These are phyloP conservation scores for Heimioporus retisporus DNA, from an alignment of 1,284 basidiomycete genomes.

Conservation along the genomic window DNA sequence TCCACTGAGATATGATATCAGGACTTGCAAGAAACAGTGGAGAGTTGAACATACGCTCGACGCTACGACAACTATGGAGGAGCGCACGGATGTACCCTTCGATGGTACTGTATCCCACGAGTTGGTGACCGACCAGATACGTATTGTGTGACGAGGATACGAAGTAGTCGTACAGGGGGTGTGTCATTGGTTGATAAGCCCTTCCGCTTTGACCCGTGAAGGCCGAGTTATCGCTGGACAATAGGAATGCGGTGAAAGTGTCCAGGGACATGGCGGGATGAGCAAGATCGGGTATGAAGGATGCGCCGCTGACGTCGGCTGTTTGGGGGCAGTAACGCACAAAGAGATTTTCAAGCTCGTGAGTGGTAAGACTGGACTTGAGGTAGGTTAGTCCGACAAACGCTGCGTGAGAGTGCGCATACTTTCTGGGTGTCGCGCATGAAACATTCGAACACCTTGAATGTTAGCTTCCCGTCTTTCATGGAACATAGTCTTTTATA, in stretches of 20 bases:
- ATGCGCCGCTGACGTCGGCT: constrained; percentile 6
- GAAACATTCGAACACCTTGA: constrained; percentile 70
- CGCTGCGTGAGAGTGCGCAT: constrained; percentile 3
- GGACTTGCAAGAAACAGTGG: too few relatives aligned
- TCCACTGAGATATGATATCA: constrained; percentile 71
- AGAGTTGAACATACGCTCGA: constrained; percentile 76
- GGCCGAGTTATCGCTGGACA: constrained; percentile 73
- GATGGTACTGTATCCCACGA: constrained; percentile 93
- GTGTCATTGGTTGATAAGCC: constrained; percentile 77
- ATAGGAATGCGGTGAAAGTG: constrained; percentile 81
- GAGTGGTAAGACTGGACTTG: constrained; percentile 58
- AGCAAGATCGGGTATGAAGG: constrained; percentile 23
- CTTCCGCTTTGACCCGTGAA: constrained; percentile 57
- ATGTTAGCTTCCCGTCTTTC: constrained; percentile 59
- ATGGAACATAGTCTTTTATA: constrained; percentile 63
- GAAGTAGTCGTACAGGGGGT: constrained; percentile 90
- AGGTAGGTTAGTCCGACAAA: constrained; percentile 19
- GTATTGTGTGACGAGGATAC: constrained; percentile 98
- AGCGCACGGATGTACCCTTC: constrained; percentile 97
- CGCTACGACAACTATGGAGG: constrained; percentile 91
- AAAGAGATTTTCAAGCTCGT: constrained; percentile 66
- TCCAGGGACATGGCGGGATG: constrained; percentile 61
- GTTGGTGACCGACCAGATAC: constrained; percentile 95
- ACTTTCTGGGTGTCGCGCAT: constrained; percentile 78
- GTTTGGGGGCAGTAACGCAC: constrained; percentile 57